Percentiles rank a stretch among this genome's conserved stretches.
phyloP scores from a whole-genome alignment of 2,329 filamentous ascomycete species.

The Eutypa lata region DNA sequence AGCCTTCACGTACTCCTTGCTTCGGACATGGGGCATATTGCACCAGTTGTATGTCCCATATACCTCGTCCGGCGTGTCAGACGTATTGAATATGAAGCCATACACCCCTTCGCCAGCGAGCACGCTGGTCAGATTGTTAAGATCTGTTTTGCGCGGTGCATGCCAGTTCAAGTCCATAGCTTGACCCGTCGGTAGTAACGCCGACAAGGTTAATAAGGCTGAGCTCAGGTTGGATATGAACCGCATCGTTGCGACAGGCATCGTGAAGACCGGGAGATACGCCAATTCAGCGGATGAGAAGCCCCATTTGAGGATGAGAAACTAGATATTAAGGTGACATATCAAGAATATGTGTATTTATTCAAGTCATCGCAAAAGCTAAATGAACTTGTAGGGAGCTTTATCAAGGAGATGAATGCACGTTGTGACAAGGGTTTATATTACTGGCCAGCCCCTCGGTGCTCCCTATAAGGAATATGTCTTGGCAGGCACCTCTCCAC shows the following conservation, averaged over 20 bases:
- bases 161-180: conserved; percentile 52
- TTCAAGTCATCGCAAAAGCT: too few relatives aligned
- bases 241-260: not conserved
- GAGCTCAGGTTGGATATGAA: not conserved
- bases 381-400: too few relatives aligned
- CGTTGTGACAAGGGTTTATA: not conserved
- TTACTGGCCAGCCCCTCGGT: not conserved
- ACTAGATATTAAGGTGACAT: too few relatives aligned
- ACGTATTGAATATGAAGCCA: conserved; percentile 72
- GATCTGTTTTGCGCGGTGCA: conserved; percentile 48
- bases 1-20: conserved; percentile 58
- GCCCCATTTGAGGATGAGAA: too few relatives aligned
- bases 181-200: not conserved
- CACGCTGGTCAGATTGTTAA: conserved; percentile 61
- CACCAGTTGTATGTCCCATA: conserved; percentile 77
- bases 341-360: too few relatives aligned
- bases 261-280: not conserved
- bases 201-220: not conserved
- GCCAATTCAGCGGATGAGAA: too few relatives aligned
- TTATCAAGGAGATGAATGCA: not conserved
- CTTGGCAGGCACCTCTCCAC: not conserved
- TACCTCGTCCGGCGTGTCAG: conserved; percentile 48
- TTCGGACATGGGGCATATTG: conserved; percentile 83
- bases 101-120: conserved; percentile 61
- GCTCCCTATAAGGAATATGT: too few relatives aligned